Conservation (phyloP, 2,329 filamentous ascomycete genomes). For the Arthrobotrys iridis region DNA sequence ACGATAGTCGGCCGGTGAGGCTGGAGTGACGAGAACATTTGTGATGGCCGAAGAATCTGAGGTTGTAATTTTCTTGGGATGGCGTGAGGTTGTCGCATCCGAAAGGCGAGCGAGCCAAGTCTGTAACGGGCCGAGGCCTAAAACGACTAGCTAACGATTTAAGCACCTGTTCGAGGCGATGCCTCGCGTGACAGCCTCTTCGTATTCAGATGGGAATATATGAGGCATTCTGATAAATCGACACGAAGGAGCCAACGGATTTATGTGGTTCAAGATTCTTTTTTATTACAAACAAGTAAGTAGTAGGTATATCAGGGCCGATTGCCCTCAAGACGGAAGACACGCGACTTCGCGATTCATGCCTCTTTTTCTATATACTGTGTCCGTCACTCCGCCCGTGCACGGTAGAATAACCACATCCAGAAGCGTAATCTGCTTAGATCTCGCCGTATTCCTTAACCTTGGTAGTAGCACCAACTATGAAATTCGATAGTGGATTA, state of each 20-base stretch:
- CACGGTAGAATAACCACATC: neutral
- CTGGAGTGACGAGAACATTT: slow-evolving; percentile 50
- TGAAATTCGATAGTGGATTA: neutral
- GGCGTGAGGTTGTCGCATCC: slow-evolving; percentile 23
- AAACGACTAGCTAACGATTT: neutral
- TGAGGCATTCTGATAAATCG: neutral
- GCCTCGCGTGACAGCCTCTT: slow-evolving; percentile 19
- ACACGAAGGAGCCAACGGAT: neutral
- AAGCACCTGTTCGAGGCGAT: too few species aligned
- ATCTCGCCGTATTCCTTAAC: slow-evolving; percentile 52
- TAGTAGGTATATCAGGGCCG: slow-evolving; percentile 21
- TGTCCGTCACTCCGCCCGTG: neutral
- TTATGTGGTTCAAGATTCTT: slow-evolving; percentile 15
- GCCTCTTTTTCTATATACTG: slow-evolving; percentile 14
- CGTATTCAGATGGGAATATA: too few species aligned
- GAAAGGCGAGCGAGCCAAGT: neutral
- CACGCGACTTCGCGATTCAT: neutral
- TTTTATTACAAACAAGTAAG: slow-evolving; percentile 46
- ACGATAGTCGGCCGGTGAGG: slow-evolving; percentile 48
- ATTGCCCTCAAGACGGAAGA: neutral
- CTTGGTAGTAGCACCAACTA: slow-evolving; percentile 48
- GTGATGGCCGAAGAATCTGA: slow-evolving; percentile 15
- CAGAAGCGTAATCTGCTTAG: neutral
- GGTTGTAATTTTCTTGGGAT: slow-evolving; percentile 4
- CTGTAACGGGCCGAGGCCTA: slow-evolving; percentile 19